A percentile compares a stretch with the other conserved stretches of the same genome.
phyloP scores from a whole-genome alignment of 139 green algal species.

The Micractinium conductrix region DNA sequence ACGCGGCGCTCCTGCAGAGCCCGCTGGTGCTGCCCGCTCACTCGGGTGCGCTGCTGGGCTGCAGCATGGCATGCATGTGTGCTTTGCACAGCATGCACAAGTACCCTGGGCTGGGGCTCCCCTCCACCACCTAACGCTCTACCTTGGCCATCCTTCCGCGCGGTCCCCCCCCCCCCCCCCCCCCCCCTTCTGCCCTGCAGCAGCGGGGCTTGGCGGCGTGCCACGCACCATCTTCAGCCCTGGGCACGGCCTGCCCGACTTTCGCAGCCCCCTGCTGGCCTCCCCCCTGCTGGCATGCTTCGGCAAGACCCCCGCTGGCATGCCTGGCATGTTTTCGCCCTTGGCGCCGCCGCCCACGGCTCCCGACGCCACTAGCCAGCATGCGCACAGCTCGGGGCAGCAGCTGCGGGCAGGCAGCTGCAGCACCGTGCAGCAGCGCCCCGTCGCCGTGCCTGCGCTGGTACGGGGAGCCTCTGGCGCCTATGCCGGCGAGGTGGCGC shows the following conservation, averaged over 20 bases:
- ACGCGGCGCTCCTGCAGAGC: conserved; percentile 26
- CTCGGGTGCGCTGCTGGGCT: background rate
- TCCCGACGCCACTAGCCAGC: no score
- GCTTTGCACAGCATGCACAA: no score
- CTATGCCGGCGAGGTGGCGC: background rate
- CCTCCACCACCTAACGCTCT: no score
- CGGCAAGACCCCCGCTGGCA: background rate
- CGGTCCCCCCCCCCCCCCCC: background rate
- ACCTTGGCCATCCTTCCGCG: no score
- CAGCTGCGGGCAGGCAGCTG: no score
- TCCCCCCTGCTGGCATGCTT: background rate
- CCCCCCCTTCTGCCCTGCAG: background rate
- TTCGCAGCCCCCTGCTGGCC: conserved; percentile 2
- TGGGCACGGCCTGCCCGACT: background rate
- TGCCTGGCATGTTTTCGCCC: conserved; percentile 3
- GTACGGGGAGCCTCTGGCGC: background rate
- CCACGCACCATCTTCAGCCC: conserved; percentile 10
- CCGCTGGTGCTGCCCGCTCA: background rate
- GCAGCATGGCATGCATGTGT: background rate
- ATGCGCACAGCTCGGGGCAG: no score
- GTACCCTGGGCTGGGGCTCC: no score
- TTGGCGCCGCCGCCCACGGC: background rate
- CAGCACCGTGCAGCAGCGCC: background rate
- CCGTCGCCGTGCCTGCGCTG: no score
- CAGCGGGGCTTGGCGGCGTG: background rate